Base-by-base conservation (phyloP, 257 asterid species). In the Mitragyna speciosa region DNA sequence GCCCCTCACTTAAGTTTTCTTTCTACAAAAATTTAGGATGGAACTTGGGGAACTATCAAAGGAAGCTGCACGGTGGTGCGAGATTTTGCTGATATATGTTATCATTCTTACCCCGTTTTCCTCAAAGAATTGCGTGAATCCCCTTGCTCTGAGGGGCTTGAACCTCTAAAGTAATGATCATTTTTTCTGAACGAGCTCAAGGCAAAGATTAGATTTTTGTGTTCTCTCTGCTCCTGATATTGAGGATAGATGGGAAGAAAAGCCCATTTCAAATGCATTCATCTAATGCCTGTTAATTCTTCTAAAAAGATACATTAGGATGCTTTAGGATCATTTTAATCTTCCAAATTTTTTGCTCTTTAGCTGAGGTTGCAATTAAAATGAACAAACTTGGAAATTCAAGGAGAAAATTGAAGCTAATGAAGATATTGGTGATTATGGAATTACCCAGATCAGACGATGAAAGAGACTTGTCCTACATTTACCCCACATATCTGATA, bases 51-150 rank as follows among this genome's bases (percentile, higher is more conserved):
- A 45, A 89, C 97, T 39, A 87, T 95, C 83, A 89, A 86, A 85
- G 98, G 96, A 70, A 89, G 98, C 85, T 95, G 97, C 80, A 95
- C 92, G 0, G 97, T 91, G 45, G 98, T 93, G 82, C 89, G 91
- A 48, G 98, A 95, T 90, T 95, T 90, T 80, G 93, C 86, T 41
- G 98, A 95, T 86, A n/a, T 95, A n/a, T 93, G 98, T 83, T 90
- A 85, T 77, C 91, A 90, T 84, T 93, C 98, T 33, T 95, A 90
- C 78, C 93, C 93, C 1, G 79, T 85, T 72, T 92, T 87, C 59
- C 80, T 92, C 80, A 89, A 89, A 83, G 98, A 93, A 85, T 81
- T 89, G 31, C 90, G 94, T 0, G 88, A 91, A 73, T 88, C 86
- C 69, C 88, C 95, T 14, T 64, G 76, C 67, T 84, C 93, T 22